A percentile compares a stretch with the other conserved stretches of the same genome.
Conservation (phyloP, 768 basidiomycete genomes). For the Podaxis rugospora region DNA sequence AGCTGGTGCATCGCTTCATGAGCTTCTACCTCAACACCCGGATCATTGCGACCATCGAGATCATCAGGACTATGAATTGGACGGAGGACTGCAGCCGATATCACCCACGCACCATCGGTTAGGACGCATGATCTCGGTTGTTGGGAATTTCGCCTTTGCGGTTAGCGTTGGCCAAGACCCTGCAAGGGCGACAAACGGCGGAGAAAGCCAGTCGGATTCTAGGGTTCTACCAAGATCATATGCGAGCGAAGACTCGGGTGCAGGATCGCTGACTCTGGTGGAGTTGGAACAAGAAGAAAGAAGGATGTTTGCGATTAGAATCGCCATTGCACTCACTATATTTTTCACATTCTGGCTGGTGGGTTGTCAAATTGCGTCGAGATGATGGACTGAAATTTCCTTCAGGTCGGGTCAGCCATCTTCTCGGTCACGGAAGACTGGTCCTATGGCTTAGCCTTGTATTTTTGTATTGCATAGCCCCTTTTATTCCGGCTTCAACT, state of each 20-base stretch:
- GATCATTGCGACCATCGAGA: constrained; percentile 16
- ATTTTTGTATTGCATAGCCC: constrained; percentile 51
- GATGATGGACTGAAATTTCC: neutral
- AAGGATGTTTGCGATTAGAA: constrained; percentile 53
- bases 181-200: neutral
- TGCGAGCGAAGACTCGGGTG: constrained; percentile 18
- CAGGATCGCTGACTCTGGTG: constrained; percentile 6
- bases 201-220: constrained; percentile 3
- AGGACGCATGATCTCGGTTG: constrained; percentile 51
- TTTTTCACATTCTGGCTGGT: constrained; percentile 83
- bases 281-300: constrained; percentile 35
- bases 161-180: constrained; percentile 19
- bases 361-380: constrained; percentile 15
- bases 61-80: neutral
- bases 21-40: constrained; percentile 40
- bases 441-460: constrained; percentile 58
- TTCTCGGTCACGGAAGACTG: constrained; percentile 70
- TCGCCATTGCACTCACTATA: constrained; percentile 48
- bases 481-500: neutral
- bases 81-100: neutral
- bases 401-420: constrained; percentile 61
- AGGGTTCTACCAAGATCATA: neutral
- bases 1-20: constrained; percentile 56
- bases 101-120: constrained; percentile 54
- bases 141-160: constrained; percentile 48